phyloP scores from a whole-genome alignment of 768 basidiomycete genomes.

The Heimioporus sp. region DNA sequence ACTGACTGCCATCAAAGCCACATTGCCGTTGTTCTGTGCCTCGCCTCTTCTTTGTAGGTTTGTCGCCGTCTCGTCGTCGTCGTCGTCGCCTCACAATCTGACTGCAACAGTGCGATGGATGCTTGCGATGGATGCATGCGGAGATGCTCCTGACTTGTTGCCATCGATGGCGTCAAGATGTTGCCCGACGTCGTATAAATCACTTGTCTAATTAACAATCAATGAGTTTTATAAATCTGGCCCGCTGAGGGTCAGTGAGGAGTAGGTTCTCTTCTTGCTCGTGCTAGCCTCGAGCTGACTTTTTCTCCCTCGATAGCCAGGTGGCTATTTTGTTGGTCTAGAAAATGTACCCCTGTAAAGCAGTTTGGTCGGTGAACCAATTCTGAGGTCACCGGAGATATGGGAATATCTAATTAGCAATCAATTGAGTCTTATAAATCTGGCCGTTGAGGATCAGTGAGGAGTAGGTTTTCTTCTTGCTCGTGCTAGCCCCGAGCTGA shows the following conservation, averaged over 20 bases:
- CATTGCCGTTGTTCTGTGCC: slow-evolving; percentile 17
- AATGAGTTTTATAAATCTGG: slow-evolving; percentile 19
- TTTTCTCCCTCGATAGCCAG: slow-evolving; percentile 10
- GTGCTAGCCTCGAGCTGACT: no score
- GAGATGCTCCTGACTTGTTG: slow-evolving; percentile 4
- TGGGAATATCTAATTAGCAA: slow-evolving; percentile 21
- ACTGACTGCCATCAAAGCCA: slow-evolving; percentile 10
- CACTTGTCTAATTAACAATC: slow-evolving; percentile 10
- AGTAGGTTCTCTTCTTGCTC: slow-evolving; percentile 1
- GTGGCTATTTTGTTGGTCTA: slow-evolving; percentile 9
- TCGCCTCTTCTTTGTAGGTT: slow-evolving; percentile 8
- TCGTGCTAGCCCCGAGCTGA: no score
- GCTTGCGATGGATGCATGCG: slow-evolving; percentile 14
- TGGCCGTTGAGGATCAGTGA: slow-evolving; percentile 20
- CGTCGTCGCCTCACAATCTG: not conserved
- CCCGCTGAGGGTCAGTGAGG: slow-evolving; percentile 20
- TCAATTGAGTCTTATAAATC: slow-evolving; percentile 20
- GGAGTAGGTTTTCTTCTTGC: slow-evolving; percentile 5
- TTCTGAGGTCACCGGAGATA: slow-evolving; percentile 16
- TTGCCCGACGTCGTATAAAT: slow-evolving; percentile 1
- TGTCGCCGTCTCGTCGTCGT: not conserved
- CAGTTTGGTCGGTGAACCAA: slow-evolving; percentile 2
- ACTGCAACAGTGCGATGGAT: slow-evolving; percentile 8
- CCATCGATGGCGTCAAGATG: slow-evolving; percentile 11
- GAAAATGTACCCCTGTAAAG: not conserved